Percentiles rank a stretch among this genome's conserved stretches.
These are phyloP conservation scores for Aegilops umbellulata DNA, from an alignment of 176 grass and related monocot genomes.

Conservation along the genomic window DNA sequence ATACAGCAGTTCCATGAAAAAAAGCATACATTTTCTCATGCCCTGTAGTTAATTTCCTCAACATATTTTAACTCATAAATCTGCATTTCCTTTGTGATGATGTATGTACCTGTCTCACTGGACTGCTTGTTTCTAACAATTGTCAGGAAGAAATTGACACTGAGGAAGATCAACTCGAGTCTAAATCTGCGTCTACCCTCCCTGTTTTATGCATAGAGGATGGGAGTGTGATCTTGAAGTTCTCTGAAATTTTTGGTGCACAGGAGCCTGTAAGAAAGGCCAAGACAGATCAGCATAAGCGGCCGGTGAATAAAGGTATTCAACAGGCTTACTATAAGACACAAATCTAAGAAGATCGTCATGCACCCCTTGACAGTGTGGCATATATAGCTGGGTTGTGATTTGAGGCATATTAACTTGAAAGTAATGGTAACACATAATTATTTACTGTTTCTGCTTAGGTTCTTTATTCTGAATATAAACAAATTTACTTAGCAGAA, in stretches of 20 bases:
- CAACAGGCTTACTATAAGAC: conserved; percentile 12
- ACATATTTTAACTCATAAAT: conserved; percentile 14
- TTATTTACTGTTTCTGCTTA: neutral
- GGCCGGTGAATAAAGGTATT: conserved; percentile 64
- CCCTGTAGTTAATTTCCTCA: neutral
- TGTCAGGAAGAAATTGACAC: conserved; percentile 47
- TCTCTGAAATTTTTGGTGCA: conserved; percentile 95
- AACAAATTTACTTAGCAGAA: neutral
- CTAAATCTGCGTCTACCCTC: conserved; percentile 52
- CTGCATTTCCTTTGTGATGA: conserved; percentile 8
- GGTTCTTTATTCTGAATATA: neutral
- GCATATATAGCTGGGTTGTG: conserved; percentile 15
- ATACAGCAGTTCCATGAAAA: conserved; percentile 2
- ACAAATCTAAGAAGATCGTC: neutral
- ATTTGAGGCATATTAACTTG: conserved; percentile 19
- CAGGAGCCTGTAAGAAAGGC: conserved; percentile 68
- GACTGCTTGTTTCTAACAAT: conserved; percentile 27
- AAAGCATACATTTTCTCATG: neutral
- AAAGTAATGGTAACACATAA: neutral
- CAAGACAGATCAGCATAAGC: conserved; percentile 55
- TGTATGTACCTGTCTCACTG: conserved; percentile 16
- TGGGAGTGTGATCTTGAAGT: conserved; percentile 77
- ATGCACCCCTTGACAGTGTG: neutral
- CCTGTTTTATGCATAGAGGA: conserved; percentile 89
- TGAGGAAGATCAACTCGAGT: conserved; percentile 50